A percentile compares a stretch with the other conserved stretches of the same genome.
These are phyloP conservation scores for Hyparrhenia diplandra DNA, from an alignment of 176 grass and related monocot genomes.

Conservation along the genomic window DNA sequence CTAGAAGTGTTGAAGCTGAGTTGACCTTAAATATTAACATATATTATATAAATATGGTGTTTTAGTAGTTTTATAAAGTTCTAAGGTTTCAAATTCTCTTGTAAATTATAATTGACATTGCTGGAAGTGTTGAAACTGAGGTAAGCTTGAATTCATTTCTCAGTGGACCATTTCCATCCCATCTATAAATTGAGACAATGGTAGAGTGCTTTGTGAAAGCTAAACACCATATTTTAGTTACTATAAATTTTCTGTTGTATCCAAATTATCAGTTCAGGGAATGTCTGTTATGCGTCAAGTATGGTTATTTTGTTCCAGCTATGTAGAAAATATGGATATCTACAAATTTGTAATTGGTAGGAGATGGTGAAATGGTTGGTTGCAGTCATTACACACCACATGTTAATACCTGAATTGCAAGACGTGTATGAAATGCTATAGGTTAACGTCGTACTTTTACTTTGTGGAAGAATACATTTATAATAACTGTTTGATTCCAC, in stretches of 20 bases:
- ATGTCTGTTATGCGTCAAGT: neutral
- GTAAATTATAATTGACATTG: neutral
- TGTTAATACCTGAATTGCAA: neutral
- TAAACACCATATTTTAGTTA: neutral
- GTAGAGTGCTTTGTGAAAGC: neutral
- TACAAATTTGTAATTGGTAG: neutral
- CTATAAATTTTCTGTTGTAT: neutral
- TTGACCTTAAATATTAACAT: neutral
- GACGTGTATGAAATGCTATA: slow-evolving; percentile 12
- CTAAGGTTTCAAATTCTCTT: neutral
- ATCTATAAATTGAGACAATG: neutral
- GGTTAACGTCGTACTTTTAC: neutral
- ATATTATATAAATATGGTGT: neutral
- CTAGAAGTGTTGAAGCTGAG: neutral
- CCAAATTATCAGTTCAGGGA: neutral
- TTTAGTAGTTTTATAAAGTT: neutral
- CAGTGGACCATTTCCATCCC: neutral
- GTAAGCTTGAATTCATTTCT: neutral
- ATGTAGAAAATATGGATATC: neutral
- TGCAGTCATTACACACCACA: neutral
- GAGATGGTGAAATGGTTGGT: neutral
- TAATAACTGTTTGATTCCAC: neutral
- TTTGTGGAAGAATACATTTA: neutral
- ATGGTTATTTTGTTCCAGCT: neutral
- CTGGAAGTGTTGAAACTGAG: neutral